Evolutionary conservation across 2,329 filamentous ascomycete species (phyloP), one percentile per base, ranked within the genome.

Genomic region (Akanthomyces dipterigenus): DNA sequence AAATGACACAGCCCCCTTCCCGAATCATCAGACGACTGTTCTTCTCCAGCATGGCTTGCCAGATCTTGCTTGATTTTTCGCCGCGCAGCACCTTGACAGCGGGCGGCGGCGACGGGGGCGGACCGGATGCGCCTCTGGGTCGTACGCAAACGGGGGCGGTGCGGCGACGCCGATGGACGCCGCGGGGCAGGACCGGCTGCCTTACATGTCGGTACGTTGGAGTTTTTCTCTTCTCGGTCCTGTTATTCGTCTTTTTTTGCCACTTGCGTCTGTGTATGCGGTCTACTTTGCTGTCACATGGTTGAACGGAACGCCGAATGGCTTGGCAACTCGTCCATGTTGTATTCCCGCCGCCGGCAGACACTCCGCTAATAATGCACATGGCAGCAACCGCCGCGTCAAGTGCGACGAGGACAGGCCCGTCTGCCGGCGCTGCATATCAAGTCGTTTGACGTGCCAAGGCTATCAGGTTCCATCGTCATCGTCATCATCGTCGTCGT

Each of bases 381-480:
- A 3, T 11, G 2, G 1, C 5, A 56, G 54, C 7, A 6, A n/a
- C 14, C 54, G 54, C 20, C 42, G 26, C 14, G 28, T 56, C 28
- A 56, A 46, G 42, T 56, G 54, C 20, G 54, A 56, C 26, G 54
- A 56, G 20, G 54, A 56, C 20, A 56, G 31, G n/a, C 54, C 54
- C 6, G 28, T 56, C n/a, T 56, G 54, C 8, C 54, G 42, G 18
- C 42, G 42, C 26, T 56, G 54, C 42, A 46, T 22, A 14, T 38
- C 42, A 6, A 48, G 54, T 12, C 40, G 54, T 20, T 3, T 38
- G 7, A 34, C n/a, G 11, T 56, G 54, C 16, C 42, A 20, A n/a
- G 54, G 54, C 28, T 46, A 36, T 16, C n/a, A 48, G 28, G 16
- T 24, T 2, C 20, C 54, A 3, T 16, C 54, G 12, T 34, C 7